A percentile compares a stretch with the other conserved stretches of the same genome.
phyloP scores from a whole-genome alignment of 2,329 filamentous ascomycete species.

The Trichocomaceae sp. region DNA sequence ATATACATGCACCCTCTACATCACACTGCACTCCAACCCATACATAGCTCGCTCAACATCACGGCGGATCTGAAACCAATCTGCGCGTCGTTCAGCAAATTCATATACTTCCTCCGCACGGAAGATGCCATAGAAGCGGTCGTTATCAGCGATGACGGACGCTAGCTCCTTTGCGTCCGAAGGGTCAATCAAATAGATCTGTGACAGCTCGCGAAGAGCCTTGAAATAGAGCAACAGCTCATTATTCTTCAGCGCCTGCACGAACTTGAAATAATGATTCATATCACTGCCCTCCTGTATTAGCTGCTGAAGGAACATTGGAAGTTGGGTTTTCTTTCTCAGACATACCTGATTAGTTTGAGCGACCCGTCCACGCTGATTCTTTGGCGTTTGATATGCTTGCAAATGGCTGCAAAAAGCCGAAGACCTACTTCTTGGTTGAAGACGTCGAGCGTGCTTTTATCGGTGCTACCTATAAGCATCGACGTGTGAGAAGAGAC shows the following conservation, averaged over 20 bases:
- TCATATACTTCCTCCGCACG: conserved; percentile 95
- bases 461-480: conserved; percentile 91
- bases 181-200: conserved; percentile 89
- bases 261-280: conserved; percentile 84
- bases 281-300: conserved; percentile 60
- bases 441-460: conserved; percentile 97
- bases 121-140: conserved; percentile 87
- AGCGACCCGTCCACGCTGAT: conserved; percentile 84
- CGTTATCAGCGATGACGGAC: conserved; percentile 83
- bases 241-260: conserved; percentile 71
- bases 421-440: conserved; percentile 94
- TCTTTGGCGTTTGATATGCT: conserved; percentile 93
- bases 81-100: conserved; percentile 85
- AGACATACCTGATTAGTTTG: conserved; percentile 65
- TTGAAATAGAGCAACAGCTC: conserved; percentile 85
- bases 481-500: conserved; percentile 86
- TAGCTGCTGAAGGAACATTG: background rate
- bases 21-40: conserved; percentile 77
- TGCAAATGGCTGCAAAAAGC: conserved; percentile 86
- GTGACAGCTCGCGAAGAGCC: conserved; percentile 82
- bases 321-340: background rate
- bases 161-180: conserved; percentile 90
- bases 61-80: conserved; percentile 87
- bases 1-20: conserved; percentile 48
- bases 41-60: conserved; percentile 97